phyloP scores from a whole-genome alignment of 441 rosid species.

The Jatropha multifida region DNA sequence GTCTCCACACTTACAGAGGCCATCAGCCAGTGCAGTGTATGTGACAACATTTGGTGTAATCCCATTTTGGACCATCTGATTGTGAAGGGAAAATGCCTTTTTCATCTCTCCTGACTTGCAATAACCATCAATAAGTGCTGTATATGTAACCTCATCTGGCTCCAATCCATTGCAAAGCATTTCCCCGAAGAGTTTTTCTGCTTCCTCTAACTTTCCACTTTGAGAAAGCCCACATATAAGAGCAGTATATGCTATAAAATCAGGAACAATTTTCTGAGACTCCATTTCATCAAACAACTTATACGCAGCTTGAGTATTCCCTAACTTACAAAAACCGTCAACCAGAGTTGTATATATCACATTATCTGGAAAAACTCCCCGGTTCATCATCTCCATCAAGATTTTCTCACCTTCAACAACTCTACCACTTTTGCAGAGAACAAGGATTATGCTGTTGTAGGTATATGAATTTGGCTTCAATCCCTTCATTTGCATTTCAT shows the following conservation, averaged over 20 bases:
- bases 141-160: constrained; percentile 75
- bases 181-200: constrained; percentile 55
- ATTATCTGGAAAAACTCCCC: constrained; percentile 54
- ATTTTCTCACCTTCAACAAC: constrained; percentile 57
- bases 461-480: constrained; percentile 73
- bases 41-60: constrained; percentile 76
- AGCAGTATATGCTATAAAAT: constrained; percentile 68
- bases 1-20: constrained; percentile 80
- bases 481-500: constrained; percentile 63
- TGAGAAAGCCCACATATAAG: constrained; percentile 68
- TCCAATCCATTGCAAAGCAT: constrained; percentile 55
- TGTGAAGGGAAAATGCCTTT: constrained; percentile 75
- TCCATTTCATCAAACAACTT: constrained; percentile 64
- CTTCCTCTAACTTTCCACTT: constrained; percentile 60
- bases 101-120: constrained; percentile 71
- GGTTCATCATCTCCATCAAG: constrained; percentile 59
- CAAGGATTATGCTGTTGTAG: constrained; percentile 58
- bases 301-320: constrained; percentile 53
- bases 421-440: constrained; percentile 55
- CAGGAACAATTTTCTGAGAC: constrained; percentile 44
- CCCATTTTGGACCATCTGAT: constrained; percentile 69
- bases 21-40: constrained; percentile 79
- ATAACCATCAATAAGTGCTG: constrained; percentile 79
- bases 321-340: constrained; percentile 69
- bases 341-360: constrained; percentile 76